phyloP scores from a whole-genome alignment of 768 basidiomycete species.

The Amanita muscaria region DNA sequence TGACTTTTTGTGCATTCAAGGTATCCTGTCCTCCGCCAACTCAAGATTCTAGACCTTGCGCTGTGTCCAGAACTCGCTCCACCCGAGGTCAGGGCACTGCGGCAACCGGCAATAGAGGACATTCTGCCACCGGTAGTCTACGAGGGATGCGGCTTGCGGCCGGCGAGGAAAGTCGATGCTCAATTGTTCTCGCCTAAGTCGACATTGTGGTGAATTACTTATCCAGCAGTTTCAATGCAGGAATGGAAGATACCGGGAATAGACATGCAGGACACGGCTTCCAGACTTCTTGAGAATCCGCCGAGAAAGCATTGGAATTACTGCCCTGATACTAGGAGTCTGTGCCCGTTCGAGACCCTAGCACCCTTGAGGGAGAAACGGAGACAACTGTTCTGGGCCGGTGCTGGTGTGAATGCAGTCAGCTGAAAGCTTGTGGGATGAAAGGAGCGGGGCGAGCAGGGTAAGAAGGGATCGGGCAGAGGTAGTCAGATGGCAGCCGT shows the following conservation, averaged over 20 bases:
- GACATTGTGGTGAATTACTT: slow-evolving; percentile 27
- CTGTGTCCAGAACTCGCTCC: slow-evolving; percentile 52
- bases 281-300: slow-evolving; percentile 51
- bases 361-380: too few species aligned
- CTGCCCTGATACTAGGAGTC: too few species aligned
- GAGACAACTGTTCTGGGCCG: too few species aligned
- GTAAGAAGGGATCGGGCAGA: too few species aligned
- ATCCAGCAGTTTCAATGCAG: neutral
- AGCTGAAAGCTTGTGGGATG: too few species aligned
- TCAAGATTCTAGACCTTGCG: slow-evolving; percentile 45
- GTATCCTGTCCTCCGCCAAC: slow-evolving; percentile 55
- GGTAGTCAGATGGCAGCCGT: too few species aligned
- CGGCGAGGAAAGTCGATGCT: slow-evolving; percentile 50
- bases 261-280: slow-evolving; percentile 51
- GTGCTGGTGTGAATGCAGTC: too few species aligned
- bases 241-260: neutral
- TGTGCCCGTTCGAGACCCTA: too few species aligned
- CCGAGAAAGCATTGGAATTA: slow-evolving; percentile 34
- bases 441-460: too few species aligned
- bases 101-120: slow-evolving; percentile 42
- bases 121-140: slow-evolving; percentile 38
- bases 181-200: slow-evolving; percentile 25
- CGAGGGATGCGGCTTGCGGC: slow-evolving; percentile 55
- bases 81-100: slow-evolving; percentile 37
- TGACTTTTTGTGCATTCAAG: slow-evolving; percentile 20